Evolutionary conservation across 139 green algal species (phyloP), one percentile per base, ranked within the genome.

Genomic region (Spirogloea muscicola): DNA sequence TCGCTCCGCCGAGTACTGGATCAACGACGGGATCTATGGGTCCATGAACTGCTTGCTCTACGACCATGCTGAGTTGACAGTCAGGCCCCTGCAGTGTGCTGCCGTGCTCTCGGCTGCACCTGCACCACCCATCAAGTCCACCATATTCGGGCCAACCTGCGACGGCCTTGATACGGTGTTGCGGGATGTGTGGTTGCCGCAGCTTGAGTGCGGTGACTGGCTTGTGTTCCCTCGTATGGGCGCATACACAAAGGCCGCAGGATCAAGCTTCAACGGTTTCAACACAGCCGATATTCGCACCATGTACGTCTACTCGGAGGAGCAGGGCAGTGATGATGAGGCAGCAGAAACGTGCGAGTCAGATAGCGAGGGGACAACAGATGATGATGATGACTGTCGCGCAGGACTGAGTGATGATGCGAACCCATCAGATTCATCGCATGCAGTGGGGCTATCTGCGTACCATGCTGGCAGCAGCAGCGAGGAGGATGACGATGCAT

Each of bases 11-110:
- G 90, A 96, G 72, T 97, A 97, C 87, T 97, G 83, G 83, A 77
- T 87, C 38, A 80, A 65, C n/a, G 94, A 98, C 68, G 94, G 94
- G 33, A 83, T 99, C 44, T 99, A 99, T 69, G 94, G 94, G 66
- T 91, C 84, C 37, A 93, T 99, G 84, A 99, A 99, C 89, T 96
- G 90, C 72, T 78, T 96, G 43, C 68, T 97, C 49, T 92, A 93
- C 67, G 89, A 94, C 79, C 86, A 91, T 58, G 89, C 87, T 1
- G 68, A 74, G 39, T 63, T 87, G 65, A 59, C 62, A 2, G 60
- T 79, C 1, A 55, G 64, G 1, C 77, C 61, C 16, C 64, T 91
- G 9, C n/a, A n/a, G n/a, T n/a, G n/a, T n/a, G n/a, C n/a, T n/a
- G n/a, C n/a, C n/a, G n/a, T n/a, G n/a, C n/a, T n/a, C n/a, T n/a